Percentiles rank a stretch among this genome's conserved stretches.
These are phyloP conservation scores for Fraxinus albicans DNA, from an alignment of 305 asterid genomes.

Conservation along the genomic window DNA sequence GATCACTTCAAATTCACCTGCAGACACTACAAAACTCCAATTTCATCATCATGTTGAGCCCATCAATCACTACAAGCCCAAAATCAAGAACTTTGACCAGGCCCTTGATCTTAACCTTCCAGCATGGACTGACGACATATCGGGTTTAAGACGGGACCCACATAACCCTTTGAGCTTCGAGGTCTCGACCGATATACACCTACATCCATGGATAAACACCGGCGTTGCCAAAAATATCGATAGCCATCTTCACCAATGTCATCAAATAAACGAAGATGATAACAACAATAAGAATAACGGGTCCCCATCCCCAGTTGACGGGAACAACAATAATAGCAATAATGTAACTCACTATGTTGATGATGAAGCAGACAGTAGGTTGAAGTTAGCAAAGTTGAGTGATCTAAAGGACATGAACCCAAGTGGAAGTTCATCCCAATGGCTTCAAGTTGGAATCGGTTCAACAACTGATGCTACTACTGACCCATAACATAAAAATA, in stretches of 20 bases:
- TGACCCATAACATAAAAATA: conserved; percentile 18
- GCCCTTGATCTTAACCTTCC: conserved; percentile 59
- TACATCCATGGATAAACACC: conserved; percentile 35
- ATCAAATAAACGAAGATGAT: background rate
- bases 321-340: background rate
- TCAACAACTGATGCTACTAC: conserved; percentile 32
- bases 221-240: background rate
- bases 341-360: conserved; percentile 23
- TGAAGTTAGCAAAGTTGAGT: conserved; percentile 60
- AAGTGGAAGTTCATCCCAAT: conserved; percentile 48
- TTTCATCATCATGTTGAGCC: conserved; percentile 32
- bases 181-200: conserved; percentile 48
- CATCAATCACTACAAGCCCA: background rate
- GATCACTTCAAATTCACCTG: conserved; percentile 67
- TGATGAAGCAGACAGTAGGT: conserved; percentile 62
- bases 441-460: conserved; percentile 87
- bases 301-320: background rate
- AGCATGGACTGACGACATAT: conserved; percentile 42
- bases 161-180: conserved; percentile 52
- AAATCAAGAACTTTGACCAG: conserved; percentile 24
- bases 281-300: background rate
- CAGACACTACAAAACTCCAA: conserved; percentile 44
- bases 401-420: conserved; percentile 50
- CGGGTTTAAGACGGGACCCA: conserved; percentile 50
- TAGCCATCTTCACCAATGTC: background rate